Evolutionary conservation across 805 yeast genomes (phyloP), one percentile per base, ranked within the genome.

Genomic region (Zygoascus tannicola): DNA sequence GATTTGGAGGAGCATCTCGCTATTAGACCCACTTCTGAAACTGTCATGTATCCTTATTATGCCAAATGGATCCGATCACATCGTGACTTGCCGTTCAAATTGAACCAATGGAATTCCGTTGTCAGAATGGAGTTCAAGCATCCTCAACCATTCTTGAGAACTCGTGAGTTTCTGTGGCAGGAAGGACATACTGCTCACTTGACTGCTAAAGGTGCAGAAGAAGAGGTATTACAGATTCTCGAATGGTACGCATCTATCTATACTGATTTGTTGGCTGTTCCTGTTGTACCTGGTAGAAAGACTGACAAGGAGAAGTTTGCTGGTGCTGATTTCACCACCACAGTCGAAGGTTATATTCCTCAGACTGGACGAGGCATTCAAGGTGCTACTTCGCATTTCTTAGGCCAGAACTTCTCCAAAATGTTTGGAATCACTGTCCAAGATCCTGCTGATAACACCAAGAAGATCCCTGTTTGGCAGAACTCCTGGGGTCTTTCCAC

Each of bases 121-220:
- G 99, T 92, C 41, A 83, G 99, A 74, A 92, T 98, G 99, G 99
- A 92, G 70, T 92, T 92, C 72, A 92, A 92, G 74, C 97, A 92
- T 67, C 99, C 99, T 46, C 99, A 92, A 71, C 99, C 99, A 41
- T 92, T 92, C 68, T 71, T 92, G 63, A 84, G 99, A 76, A 94
- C 98, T 12, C 83, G 99, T 71, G 99, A 92, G 70, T 92, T 92
- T 70, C 74, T 92, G 66, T 92, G 99, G 99, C 99, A 92, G 71
- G 99, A 92, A 71, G 99, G 99, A 57, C 99, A 92, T 72, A 92
- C 98, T 41, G 98, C 95, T 44, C 95, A 85, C 65, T 75, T 94
- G 60, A 83, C 94, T 45, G 66, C 71, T 52, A 85, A 79, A 49
- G 92, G 76, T 49, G 96, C 98, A 26, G 73, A 75, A 48, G 70